Conservation (phyloP, 345 rosid genomes). For the Syzygium aqueum region DNA sequence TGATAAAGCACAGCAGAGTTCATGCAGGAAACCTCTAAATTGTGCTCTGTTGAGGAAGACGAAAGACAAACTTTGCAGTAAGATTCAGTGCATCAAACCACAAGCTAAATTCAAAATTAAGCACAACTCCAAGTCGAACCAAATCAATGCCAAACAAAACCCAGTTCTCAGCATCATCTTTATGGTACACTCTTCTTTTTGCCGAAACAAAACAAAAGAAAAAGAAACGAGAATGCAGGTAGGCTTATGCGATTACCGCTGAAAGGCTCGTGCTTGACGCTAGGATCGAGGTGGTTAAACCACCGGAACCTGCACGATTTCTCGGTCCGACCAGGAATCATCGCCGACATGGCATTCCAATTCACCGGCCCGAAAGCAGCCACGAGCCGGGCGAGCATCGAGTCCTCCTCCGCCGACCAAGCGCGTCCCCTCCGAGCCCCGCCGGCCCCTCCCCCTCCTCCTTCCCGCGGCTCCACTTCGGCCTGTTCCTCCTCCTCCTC, state of each 20-base stretch:
- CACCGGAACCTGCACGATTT: conserved; percentile 86
- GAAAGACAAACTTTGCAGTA: not conserved
- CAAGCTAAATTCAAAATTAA: not conserved
- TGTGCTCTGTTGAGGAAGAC: no score
- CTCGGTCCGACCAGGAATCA: conserved; percentile 66
- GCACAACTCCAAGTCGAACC: not conserved
- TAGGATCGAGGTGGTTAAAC: conserved; percentile 87
- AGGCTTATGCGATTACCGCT: conserved; percentile 29
- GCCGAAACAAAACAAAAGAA: not conserved
- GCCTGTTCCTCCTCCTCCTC: not conserved
- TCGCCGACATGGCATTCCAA: conserved; percentile 60
- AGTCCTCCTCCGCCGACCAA: conserved; percentile 55
- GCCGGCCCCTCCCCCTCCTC: not conserved
- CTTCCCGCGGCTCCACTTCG: not conserved
- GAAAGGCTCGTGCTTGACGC: conserved; percentile 65
- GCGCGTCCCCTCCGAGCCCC: conserved; percentile 23
- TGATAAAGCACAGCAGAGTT: not conserved
- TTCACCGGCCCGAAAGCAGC: conserved; percentile 43
- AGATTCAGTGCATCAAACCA: not conserved
- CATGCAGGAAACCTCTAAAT: no score
- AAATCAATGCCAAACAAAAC: not conserved
- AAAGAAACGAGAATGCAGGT: not conserved
- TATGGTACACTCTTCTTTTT: not conserved
- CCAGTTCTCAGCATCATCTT: not conserved
- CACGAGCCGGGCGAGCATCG: conserved; percentile 30